Evolutionary conservation across 192 early-diverging fungal species (phyloP).

Genomic region (Coemansia biformis): DNA sequence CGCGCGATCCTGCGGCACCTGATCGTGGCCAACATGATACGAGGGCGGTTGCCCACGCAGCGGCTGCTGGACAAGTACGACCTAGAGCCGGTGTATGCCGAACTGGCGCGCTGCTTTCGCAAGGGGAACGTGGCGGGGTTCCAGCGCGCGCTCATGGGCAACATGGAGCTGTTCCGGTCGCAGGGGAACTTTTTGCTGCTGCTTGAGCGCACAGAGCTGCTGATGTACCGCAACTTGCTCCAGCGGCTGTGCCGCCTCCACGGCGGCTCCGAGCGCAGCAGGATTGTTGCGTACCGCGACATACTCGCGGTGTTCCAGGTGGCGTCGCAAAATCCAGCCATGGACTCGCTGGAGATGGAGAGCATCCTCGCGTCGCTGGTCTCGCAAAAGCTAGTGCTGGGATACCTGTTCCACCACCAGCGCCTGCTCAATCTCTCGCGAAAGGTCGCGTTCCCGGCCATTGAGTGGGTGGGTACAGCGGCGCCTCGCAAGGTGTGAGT

Average conservation of each 20-base stretch:
- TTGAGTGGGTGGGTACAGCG: slow-evolving; percentile 6
- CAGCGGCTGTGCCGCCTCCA: slow-evolving; percentile 6
- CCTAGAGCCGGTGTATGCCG: slow-evolving; percentile 33
- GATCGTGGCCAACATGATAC: slow-evolving; percentile 42
- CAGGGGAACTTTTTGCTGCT: slow-evolving; percentile 43
- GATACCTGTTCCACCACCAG: slow-evolving; percentile 46
- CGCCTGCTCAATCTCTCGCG: slow-evolving; percentile 26
- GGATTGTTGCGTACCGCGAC: slow-evolving; percentile 24
- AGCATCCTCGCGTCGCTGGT: slow-evolving; percentile 38
- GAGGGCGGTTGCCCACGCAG: slow-evolving; percentile 21
- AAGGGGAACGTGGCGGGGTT: slow-evolving; percentile 40
- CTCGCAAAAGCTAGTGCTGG: slow-evolving; percentile 34
- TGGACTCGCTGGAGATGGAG: slow-evolving; percentile 46
- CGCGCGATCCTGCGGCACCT: slow-evolving; percentile 36
- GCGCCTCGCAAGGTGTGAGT: not conserved
- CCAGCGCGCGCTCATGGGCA: slow-evolving; percentile 20
- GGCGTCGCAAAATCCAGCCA: slow-evolving; percentile 19
- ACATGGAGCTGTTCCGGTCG: slow-evolving; percentile 41
- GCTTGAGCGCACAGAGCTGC: slow-evolving; percentile 39
- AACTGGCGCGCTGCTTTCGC: slow-evolving; percentile 21
- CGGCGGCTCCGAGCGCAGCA: slow-evolving; percentile 1
- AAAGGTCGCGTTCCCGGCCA: slow-evolving; percentile 29
- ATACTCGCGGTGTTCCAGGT: slow-evolving; percentile 25
- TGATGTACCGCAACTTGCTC: slow-evolving; percentile 36
- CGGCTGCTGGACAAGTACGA: slow-evolving; percentile 33